Evolutionary conservation across 73 alveolate genomes (phyloP).

Genomic region (Stentor roeselii): DNA sequence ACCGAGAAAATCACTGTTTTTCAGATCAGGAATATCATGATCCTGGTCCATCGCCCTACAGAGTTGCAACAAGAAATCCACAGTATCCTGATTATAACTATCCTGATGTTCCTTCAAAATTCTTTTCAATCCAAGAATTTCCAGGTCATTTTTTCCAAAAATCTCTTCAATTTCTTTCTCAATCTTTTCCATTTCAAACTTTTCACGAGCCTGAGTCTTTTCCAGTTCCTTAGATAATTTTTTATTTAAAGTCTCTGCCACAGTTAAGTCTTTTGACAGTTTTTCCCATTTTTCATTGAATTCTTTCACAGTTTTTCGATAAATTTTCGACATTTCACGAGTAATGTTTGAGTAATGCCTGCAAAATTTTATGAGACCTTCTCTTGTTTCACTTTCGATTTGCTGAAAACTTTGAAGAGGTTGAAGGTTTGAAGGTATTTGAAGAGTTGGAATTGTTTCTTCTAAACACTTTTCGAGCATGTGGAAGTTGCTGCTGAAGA

Average conservation of each 20-base stretch:
- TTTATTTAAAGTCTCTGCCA: neutral
- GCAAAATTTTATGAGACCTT: neutral
- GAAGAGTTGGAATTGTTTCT: neutral
- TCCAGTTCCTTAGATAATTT: neutral
- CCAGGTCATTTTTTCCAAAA: slow-evolving; percentile 2
- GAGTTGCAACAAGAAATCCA: neutral
- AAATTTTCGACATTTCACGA: neutral
- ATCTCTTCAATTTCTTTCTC: slow-evolving; percentile 7
- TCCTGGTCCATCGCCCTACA: neutral
- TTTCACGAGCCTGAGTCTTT: neutral
- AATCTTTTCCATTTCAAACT: neutral
- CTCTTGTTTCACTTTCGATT: neutral
- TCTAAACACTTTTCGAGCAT: neutral
- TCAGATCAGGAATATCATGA: neutral
- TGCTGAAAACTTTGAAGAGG: too few relatives aligned
- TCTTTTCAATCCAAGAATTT: neutral
- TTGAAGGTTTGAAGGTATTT: too few relatives aligned
- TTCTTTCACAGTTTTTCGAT: neutral
- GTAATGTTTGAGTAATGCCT: neutral
- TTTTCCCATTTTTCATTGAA: neutral
- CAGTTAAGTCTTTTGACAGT: neutral
- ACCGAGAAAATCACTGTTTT: neutral
- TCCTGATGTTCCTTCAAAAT: neutral
- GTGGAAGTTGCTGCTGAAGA: neutral
- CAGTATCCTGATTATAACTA: neutral